phyloP scores from a whole-genome alignment of 495 filamentous ascomycete genomes.

The Penicillium roqueforti region DNA sequence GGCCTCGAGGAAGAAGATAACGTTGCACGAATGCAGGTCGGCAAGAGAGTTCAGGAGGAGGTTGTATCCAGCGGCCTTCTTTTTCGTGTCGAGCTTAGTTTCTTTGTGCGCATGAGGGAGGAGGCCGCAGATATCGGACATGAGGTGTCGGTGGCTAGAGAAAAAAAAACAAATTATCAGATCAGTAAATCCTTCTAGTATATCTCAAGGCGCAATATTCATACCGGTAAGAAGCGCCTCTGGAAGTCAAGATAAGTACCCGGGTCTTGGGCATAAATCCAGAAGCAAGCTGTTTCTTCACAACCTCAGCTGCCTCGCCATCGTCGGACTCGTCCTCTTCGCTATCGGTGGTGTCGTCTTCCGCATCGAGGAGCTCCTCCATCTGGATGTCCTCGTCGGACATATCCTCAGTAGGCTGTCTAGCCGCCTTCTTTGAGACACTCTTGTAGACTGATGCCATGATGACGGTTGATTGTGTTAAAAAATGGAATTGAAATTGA shows the following conservation, averaged over 20 bases:
- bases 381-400: conserved; percentile 36
- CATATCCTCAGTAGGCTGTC: conserved; percentile 31
- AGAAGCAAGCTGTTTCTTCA: conserved; percentile 40
- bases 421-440: conserved; percentile 60
- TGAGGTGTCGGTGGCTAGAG: conserved; percentile 80
- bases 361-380: conserved; percentile 38
- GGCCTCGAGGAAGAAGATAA: conserved; percentile 94
- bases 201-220: conserved; percentile 9
- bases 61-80: conserved; percentile 63
- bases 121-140: conserved; percentile 82
- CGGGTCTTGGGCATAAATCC: conserved; percentile 56
- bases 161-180: conserved; percentile 11
- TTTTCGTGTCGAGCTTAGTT: conserved; percentile 94
- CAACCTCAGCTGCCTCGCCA: conserved; percentile 24
- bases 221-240: conserved; percentile 85
- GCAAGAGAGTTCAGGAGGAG: conserved; percentile 93
- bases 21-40: conserved; percentile 98
- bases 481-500: conserved; percentile 9
- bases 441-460: conserved; percentile 98
- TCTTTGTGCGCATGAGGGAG: conserved; percentile 92
- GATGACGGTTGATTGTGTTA: conserved; percentile 23
- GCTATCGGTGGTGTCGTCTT: conserved; percentile 47
- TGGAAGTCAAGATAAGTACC: conserved; percentile 82
- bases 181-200: conserved; percentile 6
- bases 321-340: conserved; percentile 41